Evolutionary conservation across 495 filamentous ascomycete species (phyloP).

Genomic region (Lasiosphaeria hispida): DNA sequence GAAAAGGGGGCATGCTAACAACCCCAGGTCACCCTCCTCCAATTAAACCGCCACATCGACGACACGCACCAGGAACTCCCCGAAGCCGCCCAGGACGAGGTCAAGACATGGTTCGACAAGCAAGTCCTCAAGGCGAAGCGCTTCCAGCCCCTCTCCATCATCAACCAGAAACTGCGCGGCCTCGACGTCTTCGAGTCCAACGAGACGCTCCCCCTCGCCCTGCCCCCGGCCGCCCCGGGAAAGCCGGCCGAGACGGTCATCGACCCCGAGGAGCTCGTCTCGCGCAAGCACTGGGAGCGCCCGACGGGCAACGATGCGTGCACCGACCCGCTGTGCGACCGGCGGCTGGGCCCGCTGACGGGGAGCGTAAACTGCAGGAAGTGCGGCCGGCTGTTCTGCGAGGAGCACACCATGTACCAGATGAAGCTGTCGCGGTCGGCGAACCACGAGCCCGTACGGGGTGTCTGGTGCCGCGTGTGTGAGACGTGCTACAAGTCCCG

Average conservation of each 20-base stretch:
- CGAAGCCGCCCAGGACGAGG: constrained; percentile 89
- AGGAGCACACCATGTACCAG: constrained; percentile 99
- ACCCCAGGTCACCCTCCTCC: constrained; percentile 78
- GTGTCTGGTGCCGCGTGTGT: constrained; percentile 91
- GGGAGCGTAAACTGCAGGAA: constrained; percentile 89
- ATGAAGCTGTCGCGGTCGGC: constrained; percentile 94
- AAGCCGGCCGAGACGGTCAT: constrained; percentile 40
- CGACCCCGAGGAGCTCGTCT: constrained; percentile 88
- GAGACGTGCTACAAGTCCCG: constrained; percentile 97
- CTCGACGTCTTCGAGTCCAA: constrained; percentile 97
- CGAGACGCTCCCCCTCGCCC: constrained; percentile 46
- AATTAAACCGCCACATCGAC: constrained; percentile 94
- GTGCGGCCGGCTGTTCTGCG: constrained; percentile 91
- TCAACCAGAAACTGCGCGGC: constrained; percentile 95
- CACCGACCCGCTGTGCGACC: constrained; percentile 81
- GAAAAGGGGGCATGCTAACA: not conserved
- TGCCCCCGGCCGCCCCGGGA: constrained; percentile 27
- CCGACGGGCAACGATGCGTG: constrained; percentile 71
- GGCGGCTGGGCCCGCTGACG: constrained; percentile 70
- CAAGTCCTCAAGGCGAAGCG: constrained; percentile 94
- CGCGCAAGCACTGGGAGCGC: constrained; percentile 83
- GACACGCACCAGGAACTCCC: constrained; percentile 92
- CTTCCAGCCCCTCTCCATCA: constrained; percentile 82
- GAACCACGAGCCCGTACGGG: constrained; percentile 85
- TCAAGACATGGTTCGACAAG: constrained; percentile 96